Evolutionary conservation across 257 asterid genomes (phyloP), one percentile per base, ranked within the genome.

Genomic region (Nicotiana sylvestris): DNA sequence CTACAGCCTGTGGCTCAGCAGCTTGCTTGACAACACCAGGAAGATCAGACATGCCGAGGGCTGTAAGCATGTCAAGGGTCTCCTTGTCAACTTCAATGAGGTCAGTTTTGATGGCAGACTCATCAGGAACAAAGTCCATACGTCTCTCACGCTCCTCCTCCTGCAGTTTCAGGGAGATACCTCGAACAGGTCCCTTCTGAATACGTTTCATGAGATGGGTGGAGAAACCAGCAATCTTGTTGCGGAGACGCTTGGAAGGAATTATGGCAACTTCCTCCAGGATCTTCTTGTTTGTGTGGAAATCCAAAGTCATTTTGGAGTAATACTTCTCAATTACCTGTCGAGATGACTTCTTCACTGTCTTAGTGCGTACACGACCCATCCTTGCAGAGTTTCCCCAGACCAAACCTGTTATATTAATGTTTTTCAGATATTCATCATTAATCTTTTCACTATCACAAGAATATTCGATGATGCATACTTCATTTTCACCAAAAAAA

Each of bases 321-420:
- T 88, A 90, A 65, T 90, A 87, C 81, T 83, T 82, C 69, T 90
- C 93, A 18, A 90, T 90, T 65, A 90, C 89, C 82, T 85, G 91
- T 32, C 93, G 84, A 9, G 93, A 90, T 51, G 91, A 85, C 82
- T 88, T 90, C 90, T 88, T 88, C 83, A 90, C 89, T 0, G 91
- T 90, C 85, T 90, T 90, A 49, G 91, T 90, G 11, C 92, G 86
- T 0, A 90, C 90, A 30, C 91, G 93, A 51, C 93, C 93, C 93
- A 90, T 90, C 81, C 80, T 81, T 55, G 66, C 72, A 25, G 65
- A 76, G 29, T 29, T 51, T 76, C 80, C 64, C 51, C 51, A 51
- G 9, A 27, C 29, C 5, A 29, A 11, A 76, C 64, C 80, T 76
- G 80, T 29, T 76, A 5, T 15, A 51, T 15, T 15, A 76, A 15